Percentiles rank a stretch among this genome's conserved stretches.
Evolutionary conservation across 2,329 filamentous ascomycete species (phyloP).

Genomic region (Phaeosphaeriaceae sp.): DNA sequence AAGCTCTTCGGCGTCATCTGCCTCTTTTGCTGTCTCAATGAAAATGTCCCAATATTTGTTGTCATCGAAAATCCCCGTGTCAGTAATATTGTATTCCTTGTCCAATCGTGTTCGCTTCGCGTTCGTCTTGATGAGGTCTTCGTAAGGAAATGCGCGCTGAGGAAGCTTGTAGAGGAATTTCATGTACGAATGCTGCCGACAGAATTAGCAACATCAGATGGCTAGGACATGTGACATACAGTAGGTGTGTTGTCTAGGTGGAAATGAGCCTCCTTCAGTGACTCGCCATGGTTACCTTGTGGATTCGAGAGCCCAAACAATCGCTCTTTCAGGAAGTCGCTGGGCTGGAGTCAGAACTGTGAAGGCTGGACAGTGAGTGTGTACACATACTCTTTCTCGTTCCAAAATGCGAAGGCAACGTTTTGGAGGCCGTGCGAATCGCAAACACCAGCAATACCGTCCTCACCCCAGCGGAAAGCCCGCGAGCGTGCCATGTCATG

Average conservation of each 20-base stretch:
- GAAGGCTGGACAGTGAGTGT: background rate
- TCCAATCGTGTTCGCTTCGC: slow-evolving; percentile 77
- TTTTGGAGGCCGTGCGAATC: slow-evolving; percentile 92
- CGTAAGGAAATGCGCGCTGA: slow-evolving; percentile 88
- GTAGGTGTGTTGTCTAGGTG: slow-evolving; percentile 93
- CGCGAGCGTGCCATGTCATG: slow-evolving; percentile 90
- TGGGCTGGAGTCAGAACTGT: slow-evolving; percentile 56
- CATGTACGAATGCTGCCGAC: slow-evolving; percentile 89
- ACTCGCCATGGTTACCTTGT: slow-evolving; percentile 96
- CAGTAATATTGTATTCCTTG: slow-evolving; percentile 88
- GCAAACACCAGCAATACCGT: slow-evolving; percentile 94
- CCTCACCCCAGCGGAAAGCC: slow-evolving; percentile 94
- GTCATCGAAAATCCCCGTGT: slow-evolving; percentile 87
- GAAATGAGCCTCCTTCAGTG: slow-evolving; percentile 95
- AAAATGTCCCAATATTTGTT: slow-evolving; percentile 96
- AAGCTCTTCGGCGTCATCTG: slow-evolving; percentile 88
- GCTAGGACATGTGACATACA: slow-evolving; percentile 51
- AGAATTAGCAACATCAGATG: slow-evolving; percentile 35
- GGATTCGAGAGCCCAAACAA: slow-evolving; percentile 95
- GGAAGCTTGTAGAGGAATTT: slow-evolving; percentile 98
- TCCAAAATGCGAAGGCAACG: slow-evolving; percentile 96
- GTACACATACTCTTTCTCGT: slow-evolving; percentile 81
- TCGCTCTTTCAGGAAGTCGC: slow-evolving; percentile 91
- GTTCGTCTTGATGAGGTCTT: slow-evolving; percentile 86
- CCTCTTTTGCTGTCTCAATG: slow-evolving; percentile 94